Evolutionary conservation across 805 yeast species (phyloP), one percentile per base, ranked within the genome.

Genomic region (Candida qinlingensis): DNA sequence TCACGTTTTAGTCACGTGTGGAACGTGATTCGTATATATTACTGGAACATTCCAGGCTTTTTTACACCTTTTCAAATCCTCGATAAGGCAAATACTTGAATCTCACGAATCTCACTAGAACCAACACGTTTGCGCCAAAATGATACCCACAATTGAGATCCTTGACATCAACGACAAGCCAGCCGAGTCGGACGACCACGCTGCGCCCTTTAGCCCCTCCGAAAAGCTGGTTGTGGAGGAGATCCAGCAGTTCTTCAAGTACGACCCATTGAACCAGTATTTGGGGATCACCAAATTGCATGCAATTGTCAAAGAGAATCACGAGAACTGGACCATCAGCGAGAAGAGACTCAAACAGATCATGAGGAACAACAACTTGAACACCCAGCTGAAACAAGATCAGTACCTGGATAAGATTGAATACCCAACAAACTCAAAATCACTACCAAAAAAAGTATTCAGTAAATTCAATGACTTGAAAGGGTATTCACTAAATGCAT

Each of bases 161-260:
- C 51, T 65, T 37, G 50, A 51, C 30, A 62, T 65, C 47, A 65
- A 65, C 51, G 69, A 65, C 48, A 58, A 57, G 44, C 28, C 43
- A 3, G 40, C 43, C 8, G 43, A 39, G 9, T 27, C 39, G 1
- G 13, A 37, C 6, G 59, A 50, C 37, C 26, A 36, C 1, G 11
- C 39, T 3, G 62, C 50, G 38, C 62, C 64, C 3, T 41, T 55
- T 5, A 60, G 56, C 4, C 69, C 69, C 1, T 57, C 51, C 38
- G 65, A 61, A 30, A 54, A 57, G 11, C 51, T 50, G 41, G 49
- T 61, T 28, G 63, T 61, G 33, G 80, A 78, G 46, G 76, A 74
- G 35, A 80, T 85, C n/a, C 75, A 83, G 39, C 68, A 71, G 6
- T 63, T 84, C 8, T 86, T 94, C 92, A 80, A 79, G 54, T 73